A percentile compares a stretch with the other conserved stretches of the same genome.
Evolutionary conservation across 169 alveolate genomes (phyloP).

Genomic region (Prorocentrum cordatum): DNA sequence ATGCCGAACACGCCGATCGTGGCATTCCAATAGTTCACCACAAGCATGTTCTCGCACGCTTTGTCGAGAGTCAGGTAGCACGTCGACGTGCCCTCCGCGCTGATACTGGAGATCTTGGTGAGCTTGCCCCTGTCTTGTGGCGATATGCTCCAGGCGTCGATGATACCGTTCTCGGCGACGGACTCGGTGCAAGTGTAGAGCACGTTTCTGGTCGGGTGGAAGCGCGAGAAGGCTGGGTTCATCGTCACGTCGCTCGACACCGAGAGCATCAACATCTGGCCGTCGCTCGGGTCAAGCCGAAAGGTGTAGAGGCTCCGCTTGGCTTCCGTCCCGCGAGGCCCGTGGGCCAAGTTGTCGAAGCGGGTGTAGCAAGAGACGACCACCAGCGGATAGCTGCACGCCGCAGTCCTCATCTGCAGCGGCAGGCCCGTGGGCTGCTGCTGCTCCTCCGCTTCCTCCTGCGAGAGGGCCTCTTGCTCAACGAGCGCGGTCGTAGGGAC

Average conservation of each 20-base stretch:
- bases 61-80: conserved; percentile 60
- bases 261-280: conserved; percentile 18
- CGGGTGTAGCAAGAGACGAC: no score
- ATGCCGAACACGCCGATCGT: conserved; percentile 44
- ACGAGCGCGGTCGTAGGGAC: no score
- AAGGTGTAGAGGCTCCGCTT: conserved; percentile 47
- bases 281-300: conserved; percentile 41
- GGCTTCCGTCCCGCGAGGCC: no score
- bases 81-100: conserved; percentile 34
- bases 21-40: conserved; percentile 58
- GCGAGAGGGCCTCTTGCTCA: no score
- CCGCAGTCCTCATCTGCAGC: no score
- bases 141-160: neutral
- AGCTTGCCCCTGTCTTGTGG: conserved; percentile 12
- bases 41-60: conserved; percentile 50
- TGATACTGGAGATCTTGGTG: conserved; percentile 20
- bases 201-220: conserved; percentile 1
- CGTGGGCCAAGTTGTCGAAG: no score
- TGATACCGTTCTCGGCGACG: conserved; percentile 30
- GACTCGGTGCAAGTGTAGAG: conserved; percentile 61
- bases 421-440: no score
- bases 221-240: neutral
- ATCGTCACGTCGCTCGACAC: conserved; percentile 14
- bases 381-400: no score
- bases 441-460: no score